These are phyloP conservation scores for Vanderwaltozyma tropicalis DNA, from an alignment of 805 yeast species.

Conservation along the genomic window DNA sequence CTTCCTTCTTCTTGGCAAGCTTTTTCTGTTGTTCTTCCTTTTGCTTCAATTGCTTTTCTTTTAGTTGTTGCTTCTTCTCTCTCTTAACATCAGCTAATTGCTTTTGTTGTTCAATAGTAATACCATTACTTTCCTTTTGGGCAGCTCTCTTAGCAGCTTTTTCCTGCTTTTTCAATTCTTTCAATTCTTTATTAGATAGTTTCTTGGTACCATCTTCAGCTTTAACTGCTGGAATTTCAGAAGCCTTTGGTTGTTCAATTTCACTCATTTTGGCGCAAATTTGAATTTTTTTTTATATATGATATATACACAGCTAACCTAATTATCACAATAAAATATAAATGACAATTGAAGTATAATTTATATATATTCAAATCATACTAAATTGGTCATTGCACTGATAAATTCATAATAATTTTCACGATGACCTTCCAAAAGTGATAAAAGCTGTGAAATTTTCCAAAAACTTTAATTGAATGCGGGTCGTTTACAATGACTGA, in stretches of 20 bases:
- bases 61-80: conserved; percentile 33
- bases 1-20: conserved; percentile 30
- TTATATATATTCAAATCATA: too few relatives aligned
- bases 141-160: conserved; percentile 92
- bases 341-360: too few relatives aligned
- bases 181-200: conserved; percentile 68
- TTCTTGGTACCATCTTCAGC: conserved; percentile 20
- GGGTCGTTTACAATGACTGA: too few relatives aligned
- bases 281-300: too few relatives aligned
- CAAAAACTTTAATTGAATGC: too few relatives aligned
- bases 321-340: too few relatives aligned
- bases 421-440: not conserved
- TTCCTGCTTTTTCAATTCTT: conserved; percentile 80
- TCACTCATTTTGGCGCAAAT: conserved; percentile 1
- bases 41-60: conserved; percentile 39
- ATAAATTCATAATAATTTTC: not conserved
- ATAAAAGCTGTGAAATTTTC: too few relatives aligned
- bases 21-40: conserved; percentile 44
- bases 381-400: too few relatives aligned
- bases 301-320: too few relatives aligned
- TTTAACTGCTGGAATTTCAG: not conserved
- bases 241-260: not conserved
- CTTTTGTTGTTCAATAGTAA: conserved; percentile 33
- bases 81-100: conserved; percentile 33
- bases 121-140: conserved; percentile 59